Base-by-base conservation (phyloP, 331 rosid genomes). In the Acacia concinna region DNA sequence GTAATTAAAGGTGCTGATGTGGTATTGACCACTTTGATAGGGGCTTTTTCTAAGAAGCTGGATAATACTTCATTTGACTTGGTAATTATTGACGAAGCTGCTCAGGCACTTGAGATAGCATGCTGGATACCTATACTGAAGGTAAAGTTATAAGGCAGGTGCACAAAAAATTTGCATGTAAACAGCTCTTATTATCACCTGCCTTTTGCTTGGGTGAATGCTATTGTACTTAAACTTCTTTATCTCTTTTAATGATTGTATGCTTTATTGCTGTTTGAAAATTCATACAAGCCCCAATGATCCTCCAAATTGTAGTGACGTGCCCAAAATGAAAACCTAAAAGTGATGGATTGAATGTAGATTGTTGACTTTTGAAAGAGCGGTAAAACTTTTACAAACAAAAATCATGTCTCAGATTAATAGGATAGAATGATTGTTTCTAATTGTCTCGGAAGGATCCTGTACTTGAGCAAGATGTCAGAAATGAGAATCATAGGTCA, bases 51-150 rank as follows among this genome's bases (percentile, higher is more conserved):
- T 76, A 93, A 74, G 88, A 95, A 95, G 81, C 91, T 95, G 57
- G 87, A 86, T 30, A 85, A 43, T 79, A 89, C 89, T 75, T 90
- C 99, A 81, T 95, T 93, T 86, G 98, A 95, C 85, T 85, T 95
- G 88, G 97, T 95, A 43, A 95, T 95, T 44, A 95, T 95, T 79
- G 98, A 93, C 68, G 99, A 95, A 90, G 98, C 99, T 83, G 99
- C 99, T 79, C 98, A 91, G 89, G 99, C 99, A 59, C 99, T 96
- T 81, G 99, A 96, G 88, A 87, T 96, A 66, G 94, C 96, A 67
- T 96, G 99, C 84, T 93, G 98, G 99, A 89, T 96, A 74, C 93
- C 98, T 63, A 72, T 93, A 41, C 87, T 96, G 73, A 96, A 96
- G 97, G 99, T 96, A 86, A 83, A 85, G 71, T 67, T 44, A 25